Conservation (phyloP, 2,329 filamentous ascomycete genomes). For the Pestalotiopsis sp. region DNA sequence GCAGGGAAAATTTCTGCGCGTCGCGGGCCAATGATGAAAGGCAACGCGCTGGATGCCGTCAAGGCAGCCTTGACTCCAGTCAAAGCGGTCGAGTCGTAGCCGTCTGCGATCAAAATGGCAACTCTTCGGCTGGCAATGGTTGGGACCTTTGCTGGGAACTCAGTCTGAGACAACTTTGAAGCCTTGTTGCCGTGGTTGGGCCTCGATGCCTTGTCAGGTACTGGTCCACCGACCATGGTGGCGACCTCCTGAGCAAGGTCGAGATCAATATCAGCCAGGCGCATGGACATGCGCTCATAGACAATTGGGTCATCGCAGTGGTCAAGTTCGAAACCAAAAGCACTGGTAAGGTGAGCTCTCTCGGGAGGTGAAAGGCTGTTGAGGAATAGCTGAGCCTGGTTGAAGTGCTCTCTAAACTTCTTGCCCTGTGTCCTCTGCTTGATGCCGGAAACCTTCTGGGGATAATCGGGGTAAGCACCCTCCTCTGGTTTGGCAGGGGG, state of each 20-base stretch:
- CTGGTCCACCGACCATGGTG: conserved; percentile 66
- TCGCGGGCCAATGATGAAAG: conserved; percentile 72
- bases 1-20: conserved; percentile 67
- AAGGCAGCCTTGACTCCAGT: conserved; percentile 65
- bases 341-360: conserved; percentile 61
- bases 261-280: conserved; percentile 73
- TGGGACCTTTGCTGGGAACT: conserved; percentile 62
- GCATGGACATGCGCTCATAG: conserved; percentile 68
- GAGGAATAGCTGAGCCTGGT: conserved; percentile 81
- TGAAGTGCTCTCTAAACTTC: conserved; percentile 79
- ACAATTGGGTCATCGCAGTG: conserved; percentile 81
- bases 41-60: conserved; percentile 62
- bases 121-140: conserved; percentile 73
- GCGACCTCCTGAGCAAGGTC: conserved; percentile 70
- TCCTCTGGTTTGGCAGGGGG: conserved; percentile 64
- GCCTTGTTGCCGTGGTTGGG: conserved; percentile 69
- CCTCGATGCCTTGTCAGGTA: conserved; percentile 52
- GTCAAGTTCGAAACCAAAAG: conserved; percentile 73
- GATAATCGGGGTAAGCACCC: conserved; percentile 70
- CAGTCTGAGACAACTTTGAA: conserved; percentile 69
- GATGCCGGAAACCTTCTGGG: conserved; percentile 66
- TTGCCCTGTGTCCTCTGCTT: conserved; percentile 69
- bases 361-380: conserved; percentile 73
- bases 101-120: conserved; percentile 76
- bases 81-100: conserved; percentile 70